Conservation (phyloP, 148 eudicot species). For the Vaccinium darrowii region DNA sequence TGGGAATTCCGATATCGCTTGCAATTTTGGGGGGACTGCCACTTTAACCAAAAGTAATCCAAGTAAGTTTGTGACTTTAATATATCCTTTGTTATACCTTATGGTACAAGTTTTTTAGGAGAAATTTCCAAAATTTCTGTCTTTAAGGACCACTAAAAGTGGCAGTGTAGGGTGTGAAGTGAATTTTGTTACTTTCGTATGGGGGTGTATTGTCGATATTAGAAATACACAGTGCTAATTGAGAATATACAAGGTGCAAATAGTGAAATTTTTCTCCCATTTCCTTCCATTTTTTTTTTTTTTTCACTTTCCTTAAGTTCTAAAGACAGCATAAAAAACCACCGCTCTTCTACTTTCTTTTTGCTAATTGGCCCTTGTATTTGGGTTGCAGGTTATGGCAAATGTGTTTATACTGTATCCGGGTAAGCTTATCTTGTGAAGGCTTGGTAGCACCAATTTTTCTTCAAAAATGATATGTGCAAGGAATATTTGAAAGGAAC, state of each 20-base stretch:
- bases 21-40: constrained; percentile 89
- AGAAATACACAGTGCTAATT: not conserved
- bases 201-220: not conserved
- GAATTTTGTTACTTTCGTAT: not conserved
- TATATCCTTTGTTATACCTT: not conserved
- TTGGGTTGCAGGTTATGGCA: constrained; percentile 8
- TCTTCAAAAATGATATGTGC: no score
- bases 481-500: no score
- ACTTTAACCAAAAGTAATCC: constrained; percentile 53
- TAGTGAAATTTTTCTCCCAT: no score
- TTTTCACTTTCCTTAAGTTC: no score
- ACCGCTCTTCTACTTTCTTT: not conserved
- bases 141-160: not conserved
- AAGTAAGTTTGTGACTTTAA: constrained; percentile 36
- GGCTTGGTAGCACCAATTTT: not conserved
- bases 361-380: not conserved
- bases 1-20: constrained; percentile 78
- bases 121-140: not conserved
- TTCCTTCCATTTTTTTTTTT: not conserved
- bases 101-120: not conserved
- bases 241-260: not conserved
- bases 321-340: no score
- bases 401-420: not conserved
- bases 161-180: not conserved
- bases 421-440: not conserved